A percentile compares a stretch with the other conserved stretches of the same genome.
phyloP scores from a whole-genome alignment of 805 yeast species.

The Metschnikowia reukaufii region DNA sequence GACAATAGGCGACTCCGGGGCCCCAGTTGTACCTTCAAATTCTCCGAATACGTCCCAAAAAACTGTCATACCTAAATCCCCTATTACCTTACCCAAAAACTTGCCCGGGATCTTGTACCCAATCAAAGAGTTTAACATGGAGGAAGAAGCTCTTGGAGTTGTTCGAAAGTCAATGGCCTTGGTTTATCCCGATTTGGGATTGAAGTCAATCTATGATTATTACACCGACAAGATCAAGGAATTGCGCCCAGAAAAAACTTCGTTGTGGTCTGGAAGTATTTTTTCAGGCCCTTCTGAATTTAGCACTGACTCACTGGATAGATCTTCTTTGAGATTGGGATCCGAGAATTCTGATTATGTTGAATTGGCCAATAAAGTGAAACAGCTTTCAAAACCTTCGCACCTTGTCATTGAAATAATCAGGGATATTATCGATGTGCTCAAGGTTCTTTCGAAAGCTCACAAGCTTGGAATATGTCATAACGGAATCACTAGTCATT shows the following conservation, averaged over 20 bases:
- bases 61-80: constrained; percentile 8
- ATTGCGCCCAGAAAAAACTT: constrained; percentile 4
- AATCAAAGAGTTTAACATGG: constrained; percentile 18
- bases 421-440: constrained; percentile 24
- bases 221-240: constrained; percentile 12
- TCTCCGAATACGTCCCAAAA: not conserved
- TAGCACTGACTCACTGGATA: constrained; percentile 12
- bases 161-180: constrained; percentile 22
- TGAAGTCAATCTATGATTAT: constrained; percentile 17
- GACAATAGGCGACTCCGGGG: constrained; percentile 11
- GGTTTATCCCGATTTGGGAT: constrained; percentile 23
- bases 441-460: constrained; percentile 22
- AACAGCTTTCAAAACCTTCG: constrained; percentile 22
- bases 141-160: constrained; percentile 2
- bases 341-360: constrained; percentile 16
- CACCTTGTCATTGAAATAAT: constrained; percentile 23
- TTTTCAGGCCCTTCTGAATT: constrained; percentile 15
- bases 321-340: constrained; percentile 6
- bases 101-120: constrained; percentile 34
- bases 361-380: constrained; percentile 18
- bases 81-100: constrained; percentile 28
- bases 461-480: constrained; percentile 47
- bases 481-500: constrained; percentile 45
- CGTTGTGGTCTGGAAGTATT: constrained; percentile 14
- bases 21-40: constrained; percentile 4